Evolutionary conservation across 78 protist genomes (phyloP).

Genomic region (Tieghemostelium lacteum): DNA sequence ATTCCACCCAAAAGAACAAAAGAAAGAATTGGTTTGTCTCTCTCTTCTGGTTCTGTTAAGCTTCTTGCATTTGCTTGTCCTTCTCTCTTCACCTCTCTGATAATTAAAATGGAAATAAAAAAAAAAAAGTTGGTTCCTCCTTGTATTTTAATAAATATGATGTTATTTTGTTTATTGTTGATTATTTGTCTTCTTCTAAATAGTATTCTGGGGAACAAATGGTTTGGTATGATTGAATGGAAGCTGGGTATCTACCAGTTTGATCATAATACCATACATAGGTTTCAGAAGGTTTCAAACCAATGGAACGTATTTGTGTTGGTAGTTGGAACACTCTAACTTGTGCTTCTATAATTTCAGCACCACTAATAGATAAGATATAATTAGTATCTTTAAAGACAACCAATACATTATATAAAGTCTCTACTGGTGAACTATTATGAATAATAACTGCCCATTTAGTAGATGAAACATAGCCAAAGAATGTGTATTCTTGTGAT

Average conservation of each 20-base stretch:
- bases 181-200: background rate
- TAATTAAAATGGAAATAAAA: too few relatives aligned
- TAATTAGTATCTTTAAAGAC: background rate
- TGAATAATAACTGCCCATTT: constrained; percentile 4
- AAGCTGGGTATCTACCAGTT: background rate
- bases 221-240: background rate
- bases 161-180: background rate
- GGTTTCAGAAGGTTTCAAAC: constrained; percentile 12
- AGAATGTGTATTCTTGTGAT: too few relatives aligned
- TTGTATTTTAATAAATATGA: too few relatives aligned
- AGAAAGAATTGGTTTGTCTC: too few relatives aligned
- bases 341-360: background rate
- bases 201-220: constrained; percentile 37
- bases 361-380: background rate
- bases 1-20: too few relatives aligned
- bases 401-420: constrained; percentile 5
- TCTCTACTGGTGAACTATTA: constrained; percentile 30
- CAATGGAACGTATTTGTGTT: background rate
- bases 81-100: too few relatives aligned
- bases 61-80: too few relatives aligned
- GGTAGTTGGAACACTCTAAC: constrained; percentile 14
- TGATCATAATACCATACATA: constrained; percentile 16
- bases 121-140: too few relatives aligned
- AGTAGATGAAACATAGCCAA: background rate
- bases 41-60: too few relatives aligned